These are phyloP conservation scores for Sarocladiaceae sp. DNA, from an alignment of 2,329 filamentous ascomycete genomes.

Conservation along the genomic window DNA sequence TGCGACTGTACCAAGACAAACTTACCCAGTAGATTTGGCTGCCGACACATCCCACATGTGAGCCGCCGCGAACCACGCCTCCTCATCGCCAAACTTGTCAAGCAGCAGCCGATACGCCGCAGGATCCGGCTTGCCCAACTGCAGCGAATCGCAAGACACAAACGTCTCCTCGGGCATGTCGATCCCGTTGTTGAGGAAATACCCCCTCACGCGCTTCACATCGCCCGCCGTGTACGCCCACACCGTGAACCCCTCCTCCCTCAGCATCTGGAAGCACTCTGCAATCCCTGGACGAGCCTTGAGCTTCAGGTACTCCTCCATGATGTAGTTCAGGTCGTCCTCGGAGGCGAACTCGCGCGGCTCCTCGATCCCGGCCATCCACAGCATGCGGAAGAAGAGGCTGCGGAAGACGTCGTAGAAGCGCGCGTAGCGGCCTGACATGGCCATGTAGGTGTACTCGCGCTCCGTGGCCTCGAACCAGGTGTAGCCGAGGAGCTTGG, in stretches of 20 bases:
- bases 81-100: conserved; percentile 29
- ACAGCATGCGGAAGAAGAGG: conserved; percentile 43
- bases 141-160: conserved; percentile 40
- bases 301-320: conserved; percentile 30
- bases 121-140: conserved; percentile 43
- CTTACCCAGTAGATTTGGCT: conserved; percentile 38
- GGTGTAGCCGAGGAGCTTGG: conserved; percentile 36
- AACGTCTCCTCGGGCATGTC: conserved; percentile 45
- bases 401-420: conserved; percentile 36
- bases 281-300: conserved; percentile 30
- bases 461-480: conserved; percentile 42
- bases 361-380: conserved; percentile 34
- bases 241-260: conserved; percentile 40
- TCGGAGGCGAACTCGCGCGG: conserved; percentile 34
- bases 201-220: conserved; percentile 40
- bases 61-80: conserved; percentile 51
- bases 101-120: conserved; percentile 38
- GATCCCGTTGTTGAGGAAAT: conserved; percentile 42
- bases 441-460: conserved; percentile 42
- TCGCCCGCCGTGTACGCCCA: conserved; percentile 51
- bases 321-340: conserved; percentile 32
- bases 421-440: conserved; percentile 34
- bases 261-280: conserved; percentile 35
- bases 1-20: neutral
- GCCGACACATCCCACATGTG: conserved; percentile 55